Percentiles rank a stretch among this genome's conserved stretches.
Conservation (phyloP, 2,329 filamentous ascomycete genomes). For the Ceratocystis eucalypticola region DNA sequence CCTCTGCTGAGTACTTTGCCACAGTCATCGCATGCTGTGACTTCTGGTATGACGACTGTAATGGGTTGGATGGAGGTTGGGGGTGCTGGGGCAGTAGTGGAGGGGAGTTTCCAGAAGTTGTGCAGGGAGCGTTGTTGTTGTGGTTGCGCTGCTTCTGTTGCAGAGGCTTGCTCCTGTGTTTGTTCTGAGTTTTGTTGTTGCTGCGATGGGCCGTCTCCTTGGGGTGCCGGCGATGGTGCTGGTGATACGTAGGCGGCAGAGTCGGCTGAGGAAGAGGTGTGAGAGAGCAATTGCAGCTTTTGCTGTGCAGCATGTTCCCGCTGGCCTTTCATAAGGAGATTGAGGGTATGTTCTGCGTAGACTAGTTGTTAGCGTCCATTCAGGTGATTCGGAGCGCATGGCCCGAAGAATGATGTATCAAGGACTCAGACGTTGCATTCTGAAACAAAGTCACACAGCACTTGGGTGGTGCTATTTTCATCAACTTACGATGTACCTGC, state of each 20-base stretch:
- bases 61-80: background rate
- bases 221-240: constrained; percentile 15
- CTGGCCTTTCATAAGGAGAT: constrained; percentile 45
- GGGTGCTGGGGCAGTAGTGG: constrained; percentile 25
- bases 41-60: constrained; percentile 9
- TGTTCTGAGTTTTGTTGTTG: background rate
- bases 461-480: background rate
- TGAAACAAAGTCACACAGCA: background rate
- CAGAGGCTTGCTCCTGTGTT: background rate
- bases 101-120: constrained; percentile 46
- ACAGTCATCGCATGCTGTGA: constrained; percentile 42
- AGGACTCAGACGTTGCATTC: background rate
- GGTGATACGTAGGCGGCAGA: constrained; percentile 10
- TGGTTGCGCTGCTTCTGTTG: background rate
- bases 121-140: constrained; percentile 40
- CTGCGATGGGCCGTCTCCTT: background rate
- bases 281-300: background rate
- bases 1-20: constrained; percentile 23
- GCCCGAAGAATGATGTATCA: background rate
- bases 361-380: constrained; percentile 19
- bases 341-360: constrained; percentile 40
- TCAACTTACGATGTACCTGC: constrained; percentile 40
- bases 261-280: background rate
- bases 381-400: background rate
- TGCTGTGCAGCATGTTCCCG: constrained; percentile 22